These are phyloP conservation scores for Flaveria trinervia DNA, from an alignment of 129 eudicot species.

Conservation along the genomic window DNA sequence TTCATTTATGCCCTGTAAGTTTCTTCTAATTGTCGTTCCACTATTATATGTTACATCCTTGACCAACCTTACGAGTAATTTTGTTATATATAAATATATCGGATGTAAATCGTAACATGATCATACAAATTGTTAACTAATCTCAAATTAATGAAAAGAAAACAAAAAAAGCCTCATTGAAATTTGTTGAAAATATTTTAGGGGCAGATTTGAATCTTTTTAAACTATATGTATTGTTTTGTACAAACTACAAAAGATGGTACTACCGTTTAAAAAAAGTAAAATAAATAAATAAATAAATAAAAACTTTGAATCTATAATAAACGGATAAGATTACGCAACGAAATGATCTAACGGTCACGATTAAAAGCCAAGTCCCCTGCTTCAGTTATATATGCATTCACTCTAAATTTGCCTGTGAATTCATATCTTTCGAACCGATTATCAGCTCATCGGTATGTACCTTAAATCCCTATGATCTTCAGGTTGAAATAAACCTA, in stretches of 20 bases:
- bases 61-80: neutral
- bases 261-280: too few species aligned
- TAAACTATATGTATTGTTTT: neutral
- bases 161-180: neutral
- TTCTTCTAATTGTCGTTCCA: neutral
- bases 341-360: constrained; percentile 21
- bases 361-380: neutral
- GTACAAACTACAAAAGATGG: neutral
- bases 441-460: constrained; percentile 29
- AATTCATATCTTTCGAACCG: constrained; percentile 16
- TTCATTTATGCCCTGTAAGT: constrained; percentile 5
- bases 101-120: too few species aligned
- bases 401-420: constrained; percentile 7
- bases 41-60: neutral
- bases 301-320: neutral
- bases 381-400: constrained; percentile 19
- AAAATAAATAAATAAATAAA: too few species aligned
- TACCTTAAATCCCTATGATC: neutral
- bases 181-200: neutral
- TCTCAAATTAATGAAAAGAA: too few species aligned
- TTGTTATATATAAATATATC: too few species aligned
- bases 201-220: neutral
- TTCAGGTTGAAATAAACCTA: neutral
- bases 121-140: too few species aligned
- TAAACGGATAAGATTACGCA: neutral